A percentile compares a stretch with the other conserved stretches of the same genome.
Evolutionary conservation across 1,284 basidiomycete species (phyloP).

Genomic region (Cutaneotrichosporon sp.): DNA sequence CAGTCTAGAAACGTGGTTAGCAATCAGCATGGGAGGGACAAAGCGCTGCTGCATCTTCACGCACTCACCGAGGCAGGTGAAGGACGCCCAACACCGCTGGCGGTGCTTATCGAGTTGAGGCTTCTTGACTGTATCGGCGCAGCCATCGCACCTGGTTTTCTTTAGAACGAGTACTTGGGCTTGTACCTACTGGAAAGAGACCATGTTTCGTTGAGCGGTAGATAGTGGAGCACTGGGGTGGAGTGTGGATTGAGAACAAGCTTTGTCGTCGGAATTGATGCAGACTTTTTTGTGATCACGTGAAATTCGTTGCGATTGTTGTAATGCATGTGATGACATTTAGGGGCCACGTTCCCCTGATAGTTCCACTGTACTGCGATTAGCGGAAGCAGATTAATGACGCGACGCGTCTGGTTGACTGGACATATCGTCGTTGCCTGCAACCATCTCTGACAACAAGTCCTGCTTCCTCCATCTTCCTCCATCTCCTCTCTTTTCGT

Average conservation of each 20-base stretch:
- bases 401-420: not conserved
- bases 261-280: too few species aligned
- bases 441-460: not conserved
- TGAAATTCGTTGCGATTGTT: too few species aligned
- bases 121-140: conserved; percentile 82
- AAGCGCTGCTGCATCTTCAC: not conserved
- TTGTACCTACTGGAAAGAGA: conserved; percentile 58
- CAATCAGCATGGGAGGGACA: not conserved
- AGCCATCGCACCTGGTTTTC: conserved; percentile 55
- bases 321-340: too few species aligned
- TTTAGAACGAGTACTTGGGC: not conserved
- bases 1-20: conserved; percentile 64
- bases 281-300: conserved; percentile 8
- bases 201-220: conserved; percentile 51
- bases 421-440: not conserved
- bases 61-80: conserved; percentile 66
- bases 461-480: not conserved
- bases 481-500: not conserved
- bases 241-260: too few species aligned
- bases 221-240: too few species aligned
- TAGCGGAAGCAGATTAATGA: not conserved
- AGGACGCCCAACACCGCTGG: conserved; percentile 54
- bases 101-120: conserved; percentile 62
- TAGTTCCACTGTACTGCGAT: too few species aligned
- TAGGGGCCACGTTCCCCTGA: too few species aligned